These are phyloP conservation scores for Centrapalus pauciflorus DNA, from an alignment of 129 eudicot genomes.

Conservation along the genomic window DNA sequence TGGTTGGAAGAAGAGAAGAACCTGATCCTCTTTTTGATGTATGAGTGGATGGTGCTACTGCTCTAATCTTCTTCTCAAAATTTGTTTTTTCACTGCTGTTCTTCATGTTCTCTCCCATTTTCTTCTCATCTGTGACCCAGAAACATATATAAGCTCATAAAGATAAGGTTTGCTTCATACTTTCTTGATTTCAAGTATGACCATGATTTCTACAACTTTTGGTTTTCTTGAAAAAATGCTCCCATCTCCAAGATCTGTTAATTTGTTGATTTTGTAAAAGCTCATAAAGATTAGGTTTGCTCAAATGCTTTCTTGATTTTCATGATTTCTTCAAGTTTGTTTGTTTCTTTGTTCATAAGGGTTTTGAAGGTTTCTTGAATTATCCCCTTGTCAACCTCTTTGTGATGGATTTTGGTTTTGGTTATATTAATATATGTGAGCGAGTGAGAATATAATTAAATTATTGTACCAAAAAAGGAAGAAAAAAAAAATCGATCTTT, in stretches of 20 bases:
- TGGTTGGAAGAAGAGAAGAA: slow-evolving; percentile 40
- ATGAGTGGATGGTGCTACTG: slow-evolving; percentile 59
- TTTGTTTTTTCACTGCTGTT: not conserved
- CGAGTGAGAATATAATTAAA: not conserved
- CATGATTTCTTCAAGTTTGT: not conserved
- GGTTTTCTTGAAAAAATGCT: not conserved
- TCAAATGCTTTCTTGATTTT: not conserved
- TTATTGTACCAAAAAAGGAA: not conserved
- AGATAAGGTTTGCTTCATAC: slow-evolving; percentile 8
- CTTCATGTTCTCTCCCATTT: slow-evolving; percentile 18
- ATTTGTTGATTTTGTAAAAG: not conserved
- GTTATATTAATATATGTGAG: not conserved
- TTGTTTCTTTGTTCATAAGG: not conserved
- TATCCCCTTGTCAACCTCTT: not conserved
- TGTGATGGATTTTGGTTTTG: not conserved
- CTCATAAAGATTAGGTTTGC: slow-evolving; percentile 8
- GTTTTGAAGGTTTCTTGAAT: not conserved
- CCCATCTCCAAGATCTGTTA: not conserved
- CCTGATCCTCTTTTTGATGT: slow-evolving; percentile 67
- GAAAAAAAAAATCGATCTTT: not conserved
- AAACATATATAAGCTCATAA: not conserved
- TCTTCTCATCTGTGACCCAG: slow-evolving; percentile 18
- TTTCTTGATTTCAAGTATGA: slow-evolving; percentile 6
- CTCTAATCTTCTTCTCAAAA: not conserved
- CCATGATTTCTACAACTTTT: too few species aligned